Conservation (phyloP, 495 filamentous ascomycete genomes). For the Peziza echinospora region DNA sequence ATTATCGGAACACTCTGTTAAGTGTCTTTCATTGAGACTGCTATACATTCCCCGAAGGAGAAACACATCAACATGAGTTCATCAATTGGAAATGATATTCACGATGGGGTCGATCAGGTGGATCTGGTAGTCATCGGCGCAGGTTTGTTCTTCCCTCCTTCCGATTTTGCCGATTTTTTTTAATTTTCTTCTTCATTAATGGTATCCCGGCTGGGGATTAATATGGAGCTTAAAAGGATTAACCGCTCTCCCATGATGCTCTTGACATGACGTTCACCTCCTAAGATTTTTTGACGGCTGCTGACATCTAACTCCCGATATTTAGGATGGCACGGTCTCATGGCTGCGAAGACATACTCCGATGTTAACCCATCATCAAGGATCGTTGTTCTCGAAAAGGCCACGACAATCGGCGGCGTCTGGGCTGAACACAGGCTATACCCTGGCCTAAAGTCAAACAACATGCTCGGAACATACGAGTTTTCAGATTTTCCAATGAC, state of each 20-base stretch:
- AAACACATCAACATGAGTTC: no score
- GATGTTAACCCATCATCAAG: slow-evolving; percentile 30
- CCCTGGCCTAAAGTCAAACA: slow-evolving; percentile 43
- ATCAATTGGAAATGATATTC: no score
- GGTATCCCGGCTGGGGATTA: no score
- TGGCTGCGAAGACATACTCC: slow-evolving; percentile 36
- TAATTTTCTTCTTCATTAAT: neutral
- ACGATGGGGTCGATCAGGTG: no score
- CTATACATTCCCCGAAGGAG: no score
- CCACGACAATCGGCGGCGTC: slow-evolving; percentile 40
- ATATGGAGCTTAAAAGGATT: no score
- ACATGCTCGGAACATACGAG: slow-evolving; percentile 42
- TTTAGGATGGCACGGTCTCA: slow-evolving; percentile 38
- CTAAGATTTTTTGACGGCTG: neutral
- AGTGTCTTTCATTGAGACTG: no score
- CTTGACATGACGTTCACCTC: no score
- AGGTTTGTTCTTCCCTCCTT: slow-evolving; percentile 19
- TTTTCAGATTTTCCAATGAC: slow-evolving; percentile 53
- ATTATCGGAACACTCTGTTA: no score
- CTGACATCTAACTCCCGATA: neutral
- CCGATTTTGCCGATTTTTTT: neutral
- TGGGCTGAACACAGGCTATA: slow-evolving; percentile 47
- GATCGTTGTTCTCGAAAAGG: slow-evolving; percentile 33
- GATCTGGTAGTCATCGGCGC: slow-evolving; percentile 27
- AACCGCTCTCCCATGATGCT: no score